Evolutionary conservation across 305 asterid genomes (phyloP).

Genomic region (Fraxinus xanthoxyloides): DNA sequence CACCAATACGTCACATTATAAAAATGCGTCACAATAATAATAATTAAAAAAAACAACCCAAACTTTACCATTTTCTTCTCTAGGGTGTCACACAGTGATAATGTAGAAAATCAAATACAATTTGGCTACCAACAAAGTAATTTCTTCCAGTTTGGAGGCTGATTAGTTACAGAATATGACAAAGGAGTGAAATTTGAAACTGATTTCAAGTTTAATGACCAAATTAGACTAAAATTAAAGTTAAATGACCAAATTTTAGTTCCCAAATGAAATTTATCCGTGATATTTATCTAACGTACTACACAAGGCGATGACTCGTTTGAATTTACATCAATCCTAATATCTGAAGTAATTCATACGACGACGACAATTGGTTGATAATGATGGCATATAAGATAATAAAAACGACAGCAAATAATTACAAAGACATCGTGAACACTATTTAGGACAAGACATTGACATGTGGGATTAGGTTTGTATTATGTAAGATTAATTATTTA

Average conservation of each 20-base stretch:
- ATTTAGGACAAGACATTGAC: conserved; percentile 13
- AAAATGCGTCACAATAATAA: neutral
- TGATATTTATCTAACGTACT: neutral
- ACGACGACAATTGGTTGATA: neutral
- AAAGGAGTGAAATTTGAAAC: neutral
- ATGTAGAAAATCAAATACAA: neutral
- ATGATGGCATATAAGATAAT: neutral
- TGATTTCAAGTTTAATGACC: neutral
- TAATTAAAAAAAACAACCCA: too few species aligned
- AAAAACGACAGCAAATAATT: conserved; percentile 6
- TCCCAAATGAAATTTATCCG: neutral
- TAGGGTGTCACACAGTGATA: neutral
- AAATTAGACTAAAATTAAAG: neutral
- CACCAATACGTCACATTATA: neutral
- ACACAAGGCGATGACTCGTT: neutral
- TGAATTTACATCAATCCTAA: neutral
- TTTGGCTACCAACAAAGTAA: neutral
- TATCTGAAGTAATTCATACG: neutral
- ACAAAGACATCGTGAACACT: neutral
- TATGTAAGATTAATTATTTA: conserved; percentile 21
- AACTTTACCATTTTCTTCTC: neutral
- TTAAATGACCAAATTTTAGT: neutral
- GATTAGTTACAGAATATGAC: neutral
- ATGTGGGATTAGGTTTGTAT: conserved; percentile 6
- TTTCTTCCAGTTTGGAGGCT: neutral